phyloP scores from a whole-genome alignment of 2,329 filamentous ascomycete species.

The Calonectria multiphialidica region DNA sequence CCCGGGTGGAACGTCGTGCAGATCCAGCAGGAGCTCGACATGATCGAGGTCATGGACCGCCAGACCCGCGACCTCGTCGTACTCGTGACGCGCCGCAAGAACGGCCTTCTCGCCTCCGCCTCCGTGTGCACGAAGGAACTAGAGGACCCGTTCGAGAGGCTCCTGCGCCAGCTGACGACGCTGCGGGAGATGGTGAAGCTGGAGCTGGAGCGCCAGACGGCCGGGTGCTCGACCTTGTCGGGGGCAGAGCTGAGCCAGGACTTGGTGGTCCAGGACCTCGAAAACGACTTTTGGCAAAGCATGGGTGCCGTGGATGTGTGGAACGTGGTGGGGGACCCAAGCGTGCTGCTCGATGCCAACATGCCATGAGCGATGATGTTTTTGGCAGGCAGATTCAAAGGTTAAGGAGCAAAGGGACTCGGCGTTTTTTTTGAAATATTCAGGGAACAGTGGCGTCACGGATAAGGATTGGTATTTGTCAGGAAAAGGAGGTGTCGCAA shows the following conservation, averaged over 20 bases:
- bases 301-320: conserved; percentile 41
- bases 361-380: conserved; percentile 14
- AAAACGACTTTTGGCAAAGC: conserved; percentile 43
- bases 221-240: conserved; percentile 35
- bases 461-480: neutral
- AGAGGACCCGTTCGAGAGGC: conserved; percentile 49
- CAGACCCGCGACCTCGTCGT: conserved; percentile 47
- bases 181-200: conserved; percentile 47
- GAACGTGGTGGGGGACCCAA: conserved; percentile 44
- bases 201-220: conserved; percentile 44
- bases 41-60: conserved; percentile 40
- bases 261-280: conserved; percentile 37
- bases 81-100: conserved; percentile 45
- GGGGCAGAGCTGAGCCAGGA: conserved; percentile 37
- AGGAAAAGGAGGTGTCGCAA: neutral
- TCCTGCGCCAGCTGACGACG: conserved; percentile 47
- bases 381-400: neutral
- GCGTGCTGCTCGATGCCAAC: conserved; percentile 37
- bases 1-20: conserved; percentile 60
- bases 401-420: neutral
- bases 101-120: conserved; percentile 36
- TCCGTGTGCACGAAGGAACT: conserved; percentile 20
- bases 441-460: neutral
- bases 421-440: neutral
- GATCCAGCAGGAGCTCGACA: conserved; percentile 51